Evolutionary conservation across 1,284 basidiomycete genomes (phyloP).

Genomic region (Ceratobasidium sp.): DNA sequence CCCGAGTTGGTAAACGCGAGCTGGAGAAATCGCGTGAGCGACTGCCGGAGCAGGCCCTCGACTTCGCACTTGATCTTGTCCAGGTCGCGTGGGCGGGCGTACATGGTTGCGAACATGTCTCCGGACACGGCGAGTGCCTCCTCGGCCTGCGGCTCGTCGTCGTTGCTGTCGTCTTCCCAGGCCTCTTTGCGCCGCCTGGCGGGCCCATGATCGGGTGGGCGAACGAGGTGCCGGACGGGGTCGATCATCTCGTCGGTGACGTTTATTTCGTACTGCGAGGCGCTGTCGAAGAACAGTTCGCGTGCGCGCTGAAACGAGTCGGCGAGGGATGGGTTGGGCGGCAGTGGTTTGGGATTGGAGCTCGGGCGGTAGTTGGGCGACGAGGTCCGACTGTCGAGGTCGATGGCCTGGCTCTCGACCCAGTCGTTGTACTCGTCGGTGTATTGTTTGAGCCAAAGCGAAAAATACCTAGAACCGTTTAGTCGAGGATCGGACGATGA

Average conservation of each 20-base stretch:
- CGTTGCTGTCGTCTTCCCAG: constrained; percentile 17
- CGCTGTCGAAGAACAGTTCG: constrained; percentile 20
- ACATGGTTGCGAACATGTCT: not conserved
- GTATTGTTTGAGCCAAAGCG: constrained; percentile 41
- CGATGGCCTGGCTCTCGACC: not conserved
- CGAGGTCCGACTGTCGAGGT: not conserved
- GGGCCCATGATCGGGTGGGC: not conserved
- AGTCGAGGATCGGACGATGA: constrained; percentile 27
- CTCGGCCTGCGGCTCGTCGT: not conserved
- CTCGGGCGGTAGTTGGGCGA: not conserved
- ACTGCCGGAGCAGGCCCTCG: constrained; percentile 43
- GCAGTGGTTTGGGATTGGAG: not conserved
- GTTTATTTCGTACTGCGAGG: constrained; percentile 40
- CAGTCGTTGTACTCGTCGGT: constrained; percentile 14
- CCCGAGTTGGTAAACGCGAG: constrained; percentile 38
- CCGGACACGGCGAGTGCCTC: not conserved
- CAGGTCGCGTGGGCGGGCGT: constrained; percentile 17
- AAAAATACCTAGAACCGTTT: constrained; percentile 21
- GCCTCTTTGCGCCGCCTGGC: constrained; percentile 9
- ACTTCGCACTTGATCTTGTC: constrained; percentile 39
- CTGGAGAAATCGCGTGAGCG: constrained; percentile 45
- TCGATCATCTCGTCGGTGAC: constrained; percentile 31
- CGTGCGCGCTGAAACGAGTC: constrained; percentile 27
- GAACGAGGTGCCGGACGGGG: constrained; percentile 17
- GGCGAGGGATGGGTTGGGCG: constrained; percentile 25